Conservation (phyloP, 305 asterid genomes). For the Salvia sclarea region DNA sequence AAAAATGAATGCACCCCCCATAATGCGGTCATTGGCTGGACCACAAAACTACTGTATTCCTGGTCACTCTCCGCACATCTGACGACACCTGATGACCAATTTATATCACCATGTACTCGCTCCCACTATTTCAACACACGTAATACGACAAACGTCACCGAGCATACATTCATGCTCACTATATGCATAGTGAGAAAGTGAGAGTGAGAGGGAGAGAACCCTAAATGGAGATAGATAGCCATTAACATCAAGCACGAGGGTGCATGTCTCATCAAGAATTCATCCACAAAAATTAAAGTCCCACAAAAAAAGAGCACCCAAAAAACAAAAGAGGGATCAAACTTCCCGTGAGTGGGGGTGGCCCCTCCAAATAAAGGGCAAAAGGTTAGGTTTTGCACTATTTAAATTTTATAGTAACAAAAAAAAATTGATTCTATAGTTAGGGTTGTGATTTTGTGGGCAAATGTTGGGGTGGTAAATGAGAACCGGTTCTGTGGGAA, state of each 20-base stretch:
- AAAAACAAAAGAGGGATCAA: slow-evolving; percentile 24
- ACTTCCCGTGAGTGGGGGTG: slow-evolving; percentile 48
- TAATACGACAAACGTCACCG: background rate
- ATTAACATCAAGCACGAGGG: slow-evolving; percentile 29
- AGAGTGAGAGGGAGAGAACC: background rate
- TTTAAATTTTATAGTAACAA: background rate
- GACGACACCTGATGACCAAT: background rate
- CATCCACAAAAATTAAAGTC: slow-evolving; percentile 29
- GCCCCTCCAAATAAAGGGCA: slow-evolving; percentile 34
- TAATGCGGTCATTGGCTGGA: no score
- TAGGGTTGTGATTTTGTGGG: slow-evolving; percentile 25
- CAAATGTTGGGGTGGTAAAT: no score
- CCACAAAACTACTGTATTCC: background rate
- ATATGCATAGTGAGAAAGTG: no score
- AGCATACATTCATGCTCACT: no score
- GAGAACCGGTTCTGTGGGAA: no score
- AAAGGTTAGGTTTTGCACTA: slow-evolving; percentile 21
- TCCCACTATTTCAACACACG: background rate
- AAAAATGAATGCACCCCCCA: no score
- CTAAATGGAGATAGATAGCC: slow-evolving; percentile 3
- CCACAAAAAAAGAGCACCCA: background rate
- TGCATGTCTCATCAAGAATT: slow-evolving; percentile 29
- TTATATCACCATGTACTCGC: background rate
- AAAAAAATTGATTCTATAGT: slow-evolving; percentile 13
- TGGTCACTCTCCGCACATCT: background rate